These are phyloP conservation scores for Rhododendron simsii DNA, from an alignment of 148 eudicot genomes.

Conservation along the genomic window DNA sequence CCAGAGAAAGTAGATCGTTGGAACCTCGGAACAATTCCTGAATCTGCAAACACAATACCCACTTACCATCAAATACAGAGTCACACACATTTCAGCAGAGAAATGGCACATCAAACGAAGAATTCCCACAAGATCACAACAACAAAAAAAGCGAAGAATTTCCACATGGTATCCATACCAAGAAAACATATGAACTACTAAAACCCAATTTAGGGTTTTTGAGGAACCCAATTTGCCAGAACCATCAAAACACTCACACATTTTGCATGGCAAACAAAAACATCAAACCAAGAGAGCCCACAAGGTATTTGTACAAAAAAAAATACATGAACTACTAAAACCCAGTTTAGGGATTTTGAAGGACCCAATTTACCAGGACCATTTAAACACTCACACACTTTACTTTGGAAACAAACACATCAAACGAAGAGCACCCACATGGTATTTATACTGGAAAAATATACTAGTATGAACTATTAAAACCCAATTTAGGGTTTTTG, in stretches of 20 bases:
- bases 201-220: background rate
- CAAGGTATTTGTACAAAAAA: background rate
- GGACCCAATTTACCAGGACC: background rate
- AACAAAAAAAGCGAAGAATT: background rate
- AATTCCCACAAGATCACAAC: background rate
- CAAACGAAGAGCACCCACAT: background rate
- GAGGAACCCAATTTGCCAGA: background rate
- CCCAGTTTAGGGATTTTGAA: background rate
- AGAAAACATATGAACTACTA: background rate
- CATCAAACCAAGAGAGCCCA: background rate
- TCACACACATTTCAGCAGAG: background rate
- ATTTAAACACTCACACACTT: background rate
- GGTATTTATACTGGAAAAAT: background rate
- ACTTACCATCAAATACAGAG: slow-evolving; percentile 3
- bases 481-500: background rate
- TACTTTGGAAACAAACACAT: background rate
- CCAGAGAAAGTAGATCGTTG: slow-evolving; percentile 81
- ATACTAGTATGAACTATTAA: background rate
- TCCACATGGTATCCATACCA: background rate
- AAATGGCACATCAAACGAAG: background rate
- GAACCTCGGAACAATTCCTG: slow-evolving; percentile 67
- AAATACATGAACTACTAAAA: background rate
- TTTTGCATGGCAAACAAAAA: background rate
- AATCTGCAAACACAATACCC: slow-evolving; percentile 52
- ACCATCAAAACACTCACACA: slow-evolving; percentile 8